These are phyloP conservation scores for Thelonectria olida DNA, from an alignment of 2,329 filamentous ascomycete species.

Conservation along the genomic window DNA sequence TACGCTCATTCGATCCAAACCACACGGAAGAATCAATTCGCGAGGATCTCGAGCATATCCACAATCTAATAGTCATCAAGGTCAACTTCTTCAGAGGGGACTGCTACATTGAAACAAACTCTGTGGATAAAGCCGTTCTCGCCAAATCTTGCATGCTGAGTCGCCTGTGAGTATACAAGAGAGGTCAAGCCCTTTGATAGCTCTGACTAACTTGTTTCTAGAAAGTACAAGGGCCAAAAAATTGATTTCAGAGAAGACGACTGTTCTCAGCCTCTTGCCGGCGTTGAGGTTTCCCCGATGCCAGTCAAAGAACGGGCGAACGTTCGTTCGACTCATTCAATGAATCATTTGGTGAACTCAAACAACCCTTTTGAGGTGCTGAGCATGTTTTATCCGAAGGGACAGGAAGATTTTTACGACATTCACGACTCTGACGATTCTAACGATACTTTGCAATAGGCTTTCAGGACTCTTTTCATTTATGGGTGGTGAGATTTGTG, in stretches of 20 bases:
- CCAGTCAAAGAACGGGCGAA: background rate
- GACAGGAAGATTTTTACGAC: too few relatives aligned
- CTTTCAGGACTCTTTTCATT: background rate
- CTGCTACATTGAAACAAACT: slow-evolving; percentile 79
- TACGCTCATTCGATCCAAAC: slow-evolving; percentile 65
- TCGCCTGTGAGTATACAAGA: slow-evolving; percentile 53
- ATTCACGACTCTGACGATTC: background rate
- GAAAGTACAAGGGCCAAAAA: background rate
- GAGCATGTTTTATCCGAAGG: background rate
- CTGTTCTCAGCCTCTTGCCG: background rate
- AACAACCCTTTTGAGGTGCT: background rate
- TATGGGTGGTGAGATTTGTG: background rate
- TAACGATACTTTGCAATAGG: background rate
- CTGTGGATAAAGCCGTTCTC: slow-evolving; percentile 78
- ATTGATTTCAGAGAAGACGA: background rate
- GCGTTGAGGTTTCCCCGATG: too few relatives aligned
- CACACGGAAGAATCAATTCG: slow-evolving; percentile 73
- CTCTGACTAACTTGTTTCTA: slow-evolving; percentile 41
- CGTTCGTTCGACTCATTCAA: background rate
- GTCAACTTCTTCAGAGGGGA: slow-evolving; percentile 67
- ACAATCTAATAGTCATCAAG: slow-evolving; percentile 77
- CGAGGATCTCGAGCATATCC: slow-evolving; percentile 82
- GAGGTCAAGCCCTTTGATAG: background rate
- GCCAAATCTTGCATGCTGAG: slow-evolving; percentile 83
- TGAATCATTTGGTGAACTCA: background rate